These are phyloP conservation scores for Glebionis coronaria DNA, from an alignment of 129 eudicot genomes.

Conservation along the genomic window DNA sequence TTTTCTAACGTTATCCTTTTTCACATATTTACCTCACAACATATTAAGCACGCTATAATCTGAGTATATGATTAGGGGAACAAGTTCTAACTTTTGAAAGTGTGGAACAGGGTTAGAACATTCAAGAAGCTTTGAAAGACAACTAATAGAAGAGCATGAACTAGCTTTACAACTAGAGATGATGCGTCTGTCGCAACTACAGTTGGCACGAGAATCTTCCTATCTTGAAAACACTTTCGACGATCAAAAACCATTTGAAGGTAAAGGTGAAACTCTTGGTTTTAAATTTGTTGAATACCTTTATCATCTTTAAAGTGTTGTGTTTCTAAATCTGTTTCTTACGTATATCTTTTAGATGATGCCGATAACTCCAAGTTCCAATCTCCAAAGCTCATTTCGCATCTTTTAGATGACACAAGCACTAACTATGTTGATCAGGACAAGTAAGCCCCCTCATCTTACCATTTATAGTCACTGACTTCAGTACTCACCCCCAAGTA, in stretches of 20 bases:
- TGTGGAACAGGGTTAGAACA: constrained; percentile 38
- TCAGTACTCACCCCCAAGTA: constrained; percentile 1
- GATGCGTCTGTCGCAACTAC: constrained; percentile 51
- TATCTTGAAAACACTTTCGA: constrained; percentile 35
- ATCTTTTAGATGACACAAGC: constrained; percentile 26
- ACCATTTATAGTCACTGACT: background rate
- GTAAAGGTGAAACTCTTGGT: constrained; percentile 13
- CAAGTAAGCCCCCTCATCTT: constrained; percentile 31
- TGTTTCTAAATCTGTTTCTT: background rate
- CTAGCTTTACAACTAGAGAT: constrained; percentile 47
- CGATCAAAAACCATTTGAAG: constrained; percentile 41
- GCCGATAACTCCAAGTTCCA: constrained; percentile 37
- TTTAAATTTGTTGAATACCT: background rate
- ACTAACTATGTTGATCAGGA: constrained; percentile 35
- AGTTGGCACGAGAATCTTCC: constrained; percentile 34
- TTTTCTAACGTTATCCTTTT: background rate
- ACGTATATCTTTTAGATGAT: constrained; percentile 9
- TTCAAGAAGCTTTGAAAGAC: constrained; percentile 46
- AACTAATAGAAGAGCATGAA: constrained; percentile 48
- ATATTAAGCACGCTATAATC: background rate
- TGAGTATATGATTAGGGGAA: background rate
- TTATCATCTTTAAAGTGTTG: background rate
- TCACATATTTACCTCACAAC: background rate
- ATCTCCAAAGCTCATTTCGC: constrained; percentile 34
- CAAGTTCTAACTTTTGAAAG: constrained; percentile 4